Evolutionary conservation across 164 flowering plant genomes (phyloP).

Genomic region (Piper longum): DNA sequence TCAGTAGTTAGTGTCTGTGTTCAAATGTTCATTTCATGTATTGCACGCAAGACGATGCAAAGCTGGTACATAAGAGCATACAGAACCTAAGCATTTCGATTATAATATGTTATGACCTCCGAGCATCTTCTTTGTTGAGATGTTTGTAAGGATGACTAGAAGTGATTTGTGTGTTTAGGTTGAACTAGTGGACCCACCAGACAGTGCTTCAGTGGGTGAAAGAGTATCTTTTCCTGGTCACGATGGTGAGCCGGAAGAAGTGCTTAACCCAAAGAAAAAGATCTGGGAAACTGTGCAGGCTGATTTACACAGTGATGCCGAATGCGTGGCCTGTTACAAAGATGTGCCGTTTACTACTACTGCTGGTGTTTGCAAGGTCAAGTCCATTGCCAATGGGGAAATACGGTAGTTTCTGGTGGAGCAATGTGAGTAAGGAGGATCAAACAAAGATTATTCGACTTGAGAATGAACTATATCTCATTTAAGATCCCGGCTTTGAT

Average conservation of each 20-base stretch:
- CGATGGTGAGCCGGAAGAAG: slow-evolving; percentile 54
- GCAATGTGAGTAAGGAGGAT: too few relatives aligned
- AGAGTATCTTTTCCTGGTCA: slow-evolving; percentile 62
- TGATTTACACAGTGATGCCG: slow-evolving; percentile 39
- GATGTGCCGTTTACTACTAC: slow-evolving; percentile 73
- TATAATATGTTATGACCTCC: too few relatives aligned
- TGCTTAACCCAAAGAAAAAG: slow-evolving; percentile 88
- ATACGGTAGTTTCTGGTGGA: slow-evolving; percentile 28
- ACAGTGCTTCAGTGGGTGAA: slow-evolving; percentile 33
- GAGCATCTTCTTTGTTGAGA: too few relatives aligned
- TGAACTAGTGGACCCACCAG: slow-evolving; percentile 40
- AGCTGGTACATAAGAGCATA: too few relatives aligned
- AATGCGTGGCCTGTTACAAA: slow-evolving; percentile 57
- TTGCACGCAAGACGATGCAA: too few relatives aligned
- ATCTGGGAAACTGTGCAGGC: slow-evolving; percentile 75
- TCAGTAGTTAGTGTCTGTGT: too few relatives aligned
- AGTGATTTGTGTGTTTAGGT: slow-evolving; percentile 32
- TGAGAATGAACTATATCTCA: too few relatives aligned
- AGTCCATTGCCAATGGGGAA: slow-evolving; percentile 47
- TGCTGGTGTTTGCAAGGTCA: slow-evolving; percentile 73
- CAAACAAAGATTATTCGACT: too few relatives aligned
- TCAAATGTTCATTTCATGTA: too few relatives aligned
- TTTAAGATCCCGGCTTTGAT: too few relatives aligned
- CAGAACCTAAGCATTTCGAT: too few relatives aligned
- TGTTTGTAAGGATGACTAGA: too few relatives aligned